These are phyloP conservation scores for Calonectria hongkongensis DNA, from an alignment of 2,329 filamentous ascomycete species.

Conservation along the genomic window DNA sequence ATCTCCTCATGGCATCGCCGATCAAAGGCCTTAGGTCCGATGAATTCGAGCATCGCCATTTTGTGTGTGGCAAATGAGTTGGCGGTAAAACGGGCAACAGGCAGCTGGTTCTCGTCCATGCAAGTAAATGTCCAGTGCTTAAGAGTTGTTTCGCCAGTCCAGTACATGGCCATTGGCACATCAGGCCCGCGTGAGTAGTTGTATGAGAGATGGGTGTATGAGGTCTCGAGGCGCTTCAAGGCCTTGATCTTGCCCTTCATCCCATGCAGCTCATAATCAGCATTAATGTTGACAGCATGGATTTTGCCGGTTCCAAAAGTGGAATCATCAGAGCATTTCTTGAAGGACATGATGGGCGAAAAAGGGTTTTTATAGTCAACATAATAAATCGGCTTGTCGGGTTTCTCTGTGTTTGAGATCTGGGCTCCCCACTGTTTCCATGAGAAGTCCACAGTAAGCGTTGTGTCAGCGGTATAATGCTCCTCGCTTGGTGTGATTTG, in stretches of 20 bases:
- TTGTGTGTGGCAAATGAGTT: conserved; percentile 42
- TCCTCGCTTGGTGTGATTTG: background rate
- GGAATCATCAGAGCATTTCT: conserved; percentile 3
- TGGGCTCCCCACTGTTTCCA: conserved; percentile 46
- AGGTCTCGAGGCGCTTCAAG: conserved; percentile 45
- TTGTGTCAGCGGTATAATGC: background rate
- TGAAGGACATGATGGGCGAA: conserved; percentile 42
- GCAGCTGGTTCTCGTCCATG: conserved; percentile 44
- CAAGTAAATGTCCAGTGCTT: conserved; percentile 52
- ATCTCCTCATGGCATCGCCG: conserved; percentile 45
- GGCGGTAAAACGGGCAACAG: conserved; percentile 48
- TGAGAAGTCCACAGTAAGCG: conserved; percentile 44
- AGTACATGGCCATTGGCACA: conserved; percentile 45
- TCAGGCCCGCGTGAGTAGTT: conserved; percentile 41
- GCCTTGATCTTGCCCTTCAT: conserved; percentile 49
- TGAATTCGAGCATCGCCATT: conserved; percentile 45
- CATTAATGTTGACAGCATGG: conserved; percentile 48
- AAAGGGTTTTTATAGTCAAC: conserved; percentile 42
- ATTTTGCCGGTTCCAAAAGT: conserved; percentile 44
- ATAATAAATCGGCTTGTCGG: conserved; percentile 41
- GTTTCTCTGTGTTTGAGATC: conserved; percentile 35
- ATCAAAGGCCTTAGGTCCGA: conserved; percentile 44
- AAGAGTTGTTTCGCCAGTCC: conserved; percentile 43
- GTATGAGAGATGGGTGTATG: conserved; percentile 49
- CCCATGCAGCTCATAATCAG: conserved; percentile 49